These are phyloP conservation scores for Platanus orientalis DNA, from an alignment of 164 flowering plant genomes.

Conservation along the genomic window DNA sequence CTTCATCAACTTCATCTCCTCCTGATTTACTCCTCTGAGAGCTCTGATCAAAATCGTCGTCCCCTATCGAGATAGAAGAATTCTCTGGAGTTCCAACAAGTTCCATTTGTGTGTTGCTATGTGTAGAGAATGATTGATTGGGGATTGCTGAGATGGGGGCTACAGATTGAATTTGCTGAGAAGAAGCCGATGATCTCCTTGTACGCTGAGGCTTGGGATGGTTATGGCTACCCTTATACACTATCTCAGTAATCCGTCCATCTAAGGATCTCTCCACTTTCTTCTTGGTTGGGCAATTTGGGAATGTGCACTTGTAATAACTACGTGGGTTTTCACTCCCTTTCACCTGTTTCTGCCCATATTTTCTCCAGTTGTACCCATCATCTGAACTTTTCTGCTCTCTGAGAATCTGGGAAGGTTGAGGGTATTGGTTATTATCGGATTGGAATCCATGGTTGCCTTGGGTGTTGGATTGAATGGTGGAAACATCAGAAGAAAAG, in stretches of 20 bases:
- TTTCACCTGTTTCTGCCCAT: constrained; percentile 85
- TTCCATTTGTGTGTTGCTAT: constrained; percentile 29
- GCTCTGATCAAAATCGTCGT: constrained; percentile 50
- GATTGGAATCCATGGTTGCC: constrained; percentile 18
- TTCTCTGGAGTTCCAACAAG: constrained; percentile 44
- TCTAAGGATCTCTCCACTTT: constrained; percentile 72
- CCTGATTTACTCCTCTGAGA: constrained; percentile 44
- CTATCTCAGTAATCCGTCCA: constrained; percentile 82
- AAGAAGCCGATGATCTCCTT: constrained; percentile 35
- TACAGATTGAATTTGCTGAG: constrained; percentile 30
- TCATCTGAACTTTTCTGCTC: constrained; percentile 64
- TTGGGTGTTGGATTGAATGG: constrained; percentile 19
- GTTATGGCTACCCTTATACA: constrained; percentile 78
- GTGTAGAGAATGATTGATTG: constrained; percentile 21
- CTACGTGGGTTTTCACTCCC: constrained; percentile 80
- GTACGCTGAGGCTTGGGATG: constrained; percentile 80
- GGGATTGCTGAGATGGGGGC: constrained; percentile 19
- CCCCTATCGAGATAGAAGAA: constrained; percentile 61
- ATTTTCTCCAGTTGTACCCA: constrained; percentile 88
- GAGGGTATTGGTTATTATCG: constrained; percentile 22
- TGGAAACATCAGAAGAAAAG: constrained; percentile 21
- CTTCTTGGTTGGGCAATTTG: constrained; percentile 76
- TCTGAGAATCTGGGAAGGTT: constrained; percentile 35
- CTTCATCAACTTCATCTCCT: constrained; percentile 39
- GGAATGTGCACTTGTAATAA: constrained; percentile 78